phyloP scores from a whole-genome alignment of 371 early-diverging fungal species.

The Syncephalastrum monosporum region DNA sequence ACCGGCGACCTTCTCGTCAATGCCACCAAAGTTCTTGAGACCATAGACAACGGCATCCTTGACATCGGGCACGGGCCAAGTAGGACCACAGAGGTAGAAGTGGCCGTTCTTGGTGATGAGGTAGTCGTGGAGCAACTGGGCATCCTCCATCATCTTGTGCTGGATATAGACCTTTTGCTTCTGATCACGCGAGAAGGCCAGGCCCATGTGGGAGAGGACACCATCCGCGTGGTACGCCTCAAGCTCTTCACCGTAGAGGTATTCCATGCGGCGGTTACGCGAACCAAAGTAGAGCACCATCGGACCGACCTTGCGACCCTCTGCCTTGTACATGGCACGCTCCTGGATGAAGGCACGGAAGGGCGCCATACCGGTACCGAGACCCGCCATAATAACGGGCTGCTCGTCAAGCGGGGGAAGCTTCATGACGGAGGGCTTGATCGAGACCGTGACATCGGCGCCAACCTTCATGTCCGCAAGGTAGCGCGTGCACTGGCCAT shows the following conservation, averaged over 20 bases:
- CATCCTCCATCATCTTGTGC: slow-evolving; percentile 88
- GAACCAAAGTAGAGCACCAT: slow-evolving; percentile 95
- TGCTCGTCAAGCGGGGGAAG: slow-evolving; percentile 77
- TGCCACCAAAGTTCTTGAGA: slow-evolving; percentile 61
- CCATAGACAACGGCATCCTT: slow-evolving; percentile 86
- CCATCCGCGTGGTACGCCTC: slow-evolving; percentile 90
- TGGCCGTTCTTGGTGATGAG: slow-evolving; percentile 76
- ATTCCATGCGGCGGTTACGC: slow-evolving; percentile 88
- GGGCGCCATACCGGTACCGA: slow-evolving; percentile 97
- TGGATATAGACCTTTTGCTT: slow-evolving; percentile 93
- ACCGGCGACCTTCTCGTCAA: slow-evolving; percentile 63
- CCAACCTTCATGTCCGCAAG: slow-evolving; percentile 69
- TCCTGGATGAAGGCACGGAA: slow-evolving; percentile 96
- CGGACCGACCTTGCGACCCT: slow-evolving; percentile 83
- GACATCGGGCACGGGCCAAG: slow-evolving; percentile 94
- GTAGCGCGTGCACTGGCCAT: slow-evolving; percentile 92
- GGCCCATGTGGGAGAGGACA: slow-evolving; percentile 77
- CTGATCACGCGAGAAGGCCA: slow-evolving; percentile 94
- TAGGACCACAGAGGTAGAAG: slow-evolving; percentile 94
- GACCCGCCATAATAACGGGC: slow-evolving; percentile 95
- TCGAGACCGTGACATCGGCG: slow-evolving; percentile 75
- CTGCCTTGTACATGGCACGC: slow-evolving; percentile 72
- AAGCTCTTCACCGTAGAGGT: slow-evolving; percentile 92
- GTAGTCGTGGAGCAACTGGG: slow-evolving; percentile 68
- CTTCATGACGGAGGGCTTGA: slow-evolving; percentile 96